These are phyloP conservation scores for Solanum chilense DNA, from an alignment of 257 asterid genomes.

Conservation along the genomic window DNA sequence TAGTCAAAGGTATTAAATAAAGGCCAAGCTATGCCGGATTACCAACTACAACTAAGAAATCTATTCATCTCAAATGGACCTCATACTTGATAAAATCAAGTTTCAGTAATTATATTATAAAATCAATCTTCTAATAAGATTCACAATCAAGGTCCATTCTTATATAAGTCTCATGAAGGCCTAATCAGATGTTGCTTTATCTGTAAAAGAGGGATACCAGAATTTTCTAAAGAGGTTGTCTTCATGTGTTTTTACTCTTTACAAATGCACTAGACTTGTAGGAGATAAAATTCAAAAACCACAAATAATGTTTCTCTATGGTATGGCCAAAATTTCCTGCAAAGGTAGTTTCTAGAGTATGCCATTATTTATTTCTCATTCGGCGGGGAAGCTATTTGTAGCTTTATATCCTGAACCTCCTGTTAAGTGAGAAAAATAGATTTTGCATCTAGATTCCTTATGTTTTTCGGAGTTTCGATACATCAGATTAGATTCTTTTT, in stretches of 20 bases:
- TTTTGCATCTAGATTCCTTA: not conserved
- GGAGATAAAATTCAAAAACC: not conserved
- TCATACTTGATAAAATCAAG: not conserved
- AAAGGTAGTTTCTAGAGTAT: not conserved
- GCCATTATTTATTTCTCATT: not conserved
- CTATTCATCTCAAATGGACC: not conserved
- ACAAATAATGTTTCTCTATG: not conserved
- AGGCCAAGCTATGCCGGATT: not conserved
- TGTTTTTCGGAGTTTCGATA: not conserved
- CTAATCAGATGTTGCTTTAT: not conserved
- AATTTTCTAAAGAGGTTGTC: not conserved
- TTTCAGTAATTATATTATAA: not conserved
- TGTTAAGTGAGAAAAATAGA: not conserved
- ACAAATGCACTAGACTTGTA: not conserved
- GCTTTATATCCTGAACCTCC: not conserved
- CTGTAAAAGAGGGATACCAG: not conserved
- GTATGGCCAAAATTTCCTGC: not conserved
- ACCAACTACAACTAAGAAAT: not conserved
- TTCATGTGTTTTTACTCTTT: not conserved
- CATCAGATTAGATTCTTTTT: not conserved
- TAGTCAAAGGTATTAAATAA: not conserved
- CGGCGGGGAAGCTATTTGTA: not conserved
- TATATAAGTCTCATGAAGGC: not conserved
- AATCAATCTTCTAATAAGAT: not conserved
- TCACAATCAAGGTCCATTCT: not conserved